phyloP scores from a whole-genome alignment of 495 filamentous ascomycete genomes.

The Penicillium desertorum region DNA sequence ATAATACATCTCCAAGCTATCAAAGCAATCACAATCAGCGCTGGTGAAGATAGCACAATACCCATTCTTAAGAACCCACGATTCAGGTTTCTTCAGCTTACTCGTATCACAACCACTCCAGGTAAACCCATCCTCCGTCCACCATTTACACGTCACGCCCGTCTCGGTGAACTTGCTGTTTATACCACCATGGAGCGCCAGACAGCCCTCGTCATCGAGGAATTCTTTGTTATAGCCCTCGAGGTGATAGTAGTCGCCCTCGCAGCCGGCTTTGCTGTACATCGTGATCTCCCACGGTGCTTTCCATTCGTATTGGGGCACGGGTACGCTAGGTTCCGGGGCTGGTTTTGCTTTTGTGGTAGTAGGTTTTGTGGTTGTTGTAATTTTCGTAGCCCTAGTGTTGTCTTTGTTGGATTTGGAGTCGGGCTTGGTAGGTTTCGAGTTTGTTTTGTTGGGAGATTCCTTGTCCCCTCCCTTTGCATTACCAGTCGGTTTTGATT shows the following conservation, averaged over 20 bases:
- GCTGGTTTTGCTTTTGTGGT: not conserved
- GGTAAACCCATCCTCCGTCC: not conserved
- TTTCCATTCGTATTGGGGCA: not conserved
- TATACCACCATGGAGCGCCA: not conserved
- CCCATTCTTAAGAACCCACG: slow-evolving; percentile 1
- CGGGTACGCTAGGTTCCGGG: not conserved
- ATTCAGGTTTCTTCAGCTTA: not conserved
- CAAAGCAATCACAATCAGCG: slow-evolving; percentile 1
- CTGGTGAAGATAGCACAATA: not conserved
- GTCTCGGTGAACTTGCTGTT: not conserved
- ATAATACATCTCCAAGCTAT: not conserved
- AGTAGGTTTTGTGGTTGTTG: not conserved
- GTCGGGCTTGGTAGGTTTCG: not conserved
- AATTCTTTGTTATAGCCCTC: not conserved
- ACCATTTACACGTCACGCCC: not conserved
- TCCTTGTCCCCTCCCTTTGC: not conserved
- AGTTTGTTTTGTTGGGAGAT: not conserved
- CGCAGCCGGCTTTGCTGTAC: not conserved
- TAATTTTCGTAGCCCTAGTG: not conserved
- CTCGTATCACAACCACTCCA: not conserved
- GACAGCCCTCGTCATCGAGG: not conserved
- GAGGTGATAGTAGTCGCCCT: slow-evolving; percentile 3
- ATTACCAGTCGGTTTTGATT: not conserved
- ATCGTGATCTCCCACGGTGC: slow-evolving; percentile 2
- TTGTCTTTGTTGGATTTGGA: not conserved